These are phyloP conservation scores for Drosera spatulata DNA, from an alignment of 179 eudicot genomes.

Conservation along the genomic window DNA sequence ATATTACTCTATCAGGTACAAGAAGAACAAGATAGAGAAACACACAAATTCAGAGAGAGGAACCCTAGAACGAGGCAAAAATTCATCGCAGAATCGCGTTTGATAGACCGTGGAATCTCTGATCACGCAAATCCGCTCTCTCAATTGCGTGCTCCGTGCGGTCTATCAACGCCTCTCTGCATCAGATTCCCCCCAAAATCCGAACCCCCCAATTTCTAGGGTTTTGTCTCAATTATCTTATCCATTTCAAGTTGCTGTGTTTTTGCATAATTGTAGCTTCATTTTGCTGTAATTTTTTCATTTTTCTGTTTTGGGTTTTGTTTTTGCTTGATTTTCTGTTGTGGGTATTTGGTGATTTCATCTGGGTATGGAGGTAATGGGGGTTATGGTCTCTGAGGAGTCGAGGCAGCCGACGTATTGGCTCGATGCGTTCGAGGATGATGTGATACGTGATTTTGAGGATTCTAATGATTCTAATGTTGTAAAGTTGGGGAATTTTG, in stretches of 20 bases:
- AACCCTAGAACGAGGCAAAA: constrained; percentile 2
- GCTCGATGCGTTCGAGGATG: constrained; percentile 90
- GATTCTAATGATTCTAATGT: constrained; percentile 18
- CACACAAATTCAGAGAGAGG: not conserved
- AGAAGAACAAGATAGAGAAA: not conserved
- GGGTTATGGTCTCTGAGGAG: constrained; percentile 9
- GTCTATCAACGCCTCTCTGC: constrained; percentile 88
- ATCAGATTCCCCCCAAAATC: constrained; percentile 11
- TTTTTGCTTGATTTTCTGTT: not conserved
- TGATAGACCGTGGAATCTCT: constrained; percentile 78
- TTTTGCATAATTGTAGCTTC: not conserved
- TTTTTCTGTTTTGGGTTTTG: not conserved
- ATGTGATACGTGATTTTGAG: constrained; percentile 34
- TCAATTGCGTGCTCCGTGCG: constrained; percentile 84
- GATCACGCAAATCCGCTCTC: constrained; percentile 44
- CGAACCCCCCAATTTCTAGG: not conserved
- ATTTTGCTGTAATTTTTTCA: no score
- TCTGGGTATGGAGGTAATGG: constrained; percentile 4
- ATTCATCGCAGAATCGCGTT: constrained; percentile 59
- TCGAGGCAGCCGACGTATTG: constrained; percentile 46
- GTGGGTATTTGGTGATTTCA: not conserved
- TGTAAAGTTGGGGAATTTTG: constrained; percentile 6
- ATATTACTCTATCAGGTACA: not conserved
- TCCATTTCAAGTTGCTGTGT: not conserved
- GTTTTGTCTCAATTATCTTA: not conserved